Percentiles rank a stretch among this genome's conserved stretches.
phyloP scores from a whole-genome alignment of 805 yeast genomes.

The Clavispora asparagi region DNA sequence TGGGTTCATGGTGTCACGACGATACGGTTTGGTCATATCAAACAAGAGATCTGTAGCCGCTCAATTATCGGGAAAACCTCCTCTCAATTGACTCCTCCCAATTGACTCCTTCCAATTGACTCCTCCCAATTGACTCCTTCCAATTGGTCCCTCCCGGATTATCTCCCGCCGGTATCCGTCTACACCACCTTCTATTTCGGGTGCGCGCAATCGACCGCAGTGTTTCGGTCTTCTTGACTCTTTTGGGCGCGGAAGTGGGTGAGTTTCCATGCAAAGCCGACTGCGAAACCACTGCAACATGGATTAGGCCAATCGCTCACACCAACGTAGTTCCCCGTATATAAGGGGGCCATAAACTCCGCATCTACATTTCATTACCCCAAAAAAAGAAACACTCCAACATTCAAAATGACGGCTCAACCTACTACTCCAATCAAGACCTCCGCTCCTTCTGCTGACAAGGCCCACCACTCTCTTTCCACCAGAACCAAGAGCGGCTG shows the following conservation, averaged over 20 bases:
- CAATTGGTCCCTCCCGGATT: no score
- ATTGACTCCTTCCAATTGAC: no score
- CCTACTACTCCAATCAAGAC: background rate
- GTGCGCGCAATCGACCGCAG: background rate
- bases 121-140: no score
- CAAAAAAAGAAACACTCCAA: background rate
- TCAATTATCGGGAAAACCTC: no score
- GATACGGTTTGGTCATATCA: no score
- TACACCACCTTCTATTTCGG: background rate
- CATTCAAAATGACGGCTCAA: background rate
- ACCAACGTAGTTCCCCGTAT: background rate
- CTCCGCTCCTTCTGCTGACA: background rate
- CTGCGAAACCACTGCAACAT: no score
- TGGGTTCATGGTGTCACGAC: no score
- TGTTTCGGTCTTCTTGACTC: background rate
- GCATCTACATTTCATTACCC: background rate
- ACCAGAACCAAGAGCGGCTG: background rate
- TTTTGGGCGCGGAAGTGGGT: no score
- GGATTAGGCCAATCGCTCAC: no score
- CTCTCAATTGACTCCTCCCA: no score
- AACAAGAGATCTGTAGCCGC: no score
- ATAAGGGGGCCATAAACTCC: background rate
- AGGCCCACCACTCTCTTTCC: background rate
- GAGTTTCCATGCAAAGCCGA: no score
- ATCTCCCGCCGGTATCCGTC: background rate